Base-by-base conservation (phyloP, 805 yeast species). In the Wickerhamomyces chaumierensis region DNA sequence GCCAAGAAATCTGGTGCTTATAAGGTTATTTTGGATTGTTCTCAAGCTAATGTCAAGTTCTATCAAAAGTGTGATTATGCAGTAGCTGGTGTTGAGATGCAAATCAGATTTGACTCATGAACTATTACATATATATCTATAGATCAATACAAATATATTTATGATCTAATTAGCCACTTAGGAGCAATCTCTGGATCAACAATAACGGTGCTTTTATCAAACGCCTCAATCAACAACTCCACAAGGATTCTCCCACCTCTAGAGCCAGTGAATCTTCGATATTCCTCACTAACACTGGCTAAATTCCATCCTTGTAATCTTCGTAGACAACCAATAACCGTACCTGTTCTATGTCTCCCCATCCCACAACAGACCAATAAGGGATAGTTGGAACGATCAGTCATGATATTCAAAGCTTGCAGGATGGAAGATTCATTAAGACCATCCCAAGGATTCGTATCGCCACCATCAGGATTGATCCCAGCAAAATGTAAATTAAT, bases 291-390 rank as follows among this genome's bases (percentile, higher is more conserved):
- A 1, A 90, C 92, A 56, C 82, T 51, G 11, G 97, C 96, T 55
- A 90, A 63, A 53, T 94, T 92, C 98, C 98, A 90, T n/a, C 94
- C 90, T 67, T 92, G 96, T 16, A 92, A 63, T 42, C 95, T 70
- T 45, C 98, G 66, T 35, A 90, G 63, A 58, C 98, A 90, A 1
- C 98, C 98, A 42, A 92, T 76, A 3, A 92, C 95, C 0, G 97
- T 88, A 1, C 98, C 98, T 0, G 97, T 88, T 47, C 98, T 69
- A 58, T 90, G 98, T 48, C 98, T 68, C 0, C 98, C 98, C 98
- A 92, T 92, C 13, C 96, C 96, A 52, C 97, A 92, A 58, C 97
- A 92, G 4, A 88, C 88, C 37, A 92, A 63, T 44, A 92, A 51
- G 0, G 98, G 97, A 52, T 85, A 84, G 55, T 78, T 75, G n/a